Evolutionary conservation across 306 rosid genomes (phyloP), one percentile per base, ranked within the genome.

Genomic region (Sphenostylis stenocarpa): DNA sequence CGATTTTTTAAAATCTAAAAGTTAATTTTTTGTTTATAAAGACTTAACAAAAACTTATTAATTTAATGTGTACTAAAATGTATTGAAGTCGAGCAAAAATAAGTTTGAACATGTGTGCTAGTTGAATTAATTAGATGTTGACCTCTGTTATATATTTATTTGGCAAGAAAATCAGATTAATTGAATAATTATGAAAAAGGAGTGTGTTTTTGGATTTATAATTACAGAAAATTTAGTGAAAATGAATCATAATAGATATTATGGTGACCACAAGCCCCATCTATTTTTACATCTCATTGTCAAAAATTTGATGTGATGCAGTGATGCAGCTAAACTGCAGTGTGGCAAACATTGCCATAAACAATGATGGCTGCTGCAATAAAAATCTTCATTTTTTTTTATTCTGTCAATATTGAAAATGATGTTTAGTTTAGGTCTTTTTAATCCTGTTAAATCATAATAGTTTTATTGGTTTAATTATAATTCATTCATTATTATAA

Each of bases 301-400:
- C 43, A 21, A 5, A 45, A 45, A 21, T 7, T 77, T 38, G 70
- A 58, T 70, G 77, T 60, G 72, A 71, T 70, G 77, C 65, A 70
- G 65, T 60, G 72, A 71, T 70, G 77, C 65, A 70, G 64, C 83
- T 47, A 61, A 70, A 78, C 48, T 38, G 71, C 65, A 34, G 56
- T 57, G 51, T 43, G 52, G 53, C 14, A 78, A 69, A 16, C 60
- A 56, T 67, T 6, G 38, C 70, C 51, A 75, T 16, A 7, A 61
- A 64, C 64, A 62, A 62, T 12, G 64, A 72, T 56, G 44, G 52
- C 11, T 17, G 53, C 43, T 21, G 12, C 43, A 56, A 36, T 7
- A 38, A 36, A 38, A 26, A 55, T 72, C 67, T 28, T 71, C 9
- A 24, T 55, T 38, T 21, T 72, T 33, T 31, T 5, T 52, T n/a